Evolutionary conservation across 2,329 filamentous ascomycete genomes (phyloP), one percentile per base, ranked within the genome.

Genomic region (Hypoxylon rubiginosum): DNA sequence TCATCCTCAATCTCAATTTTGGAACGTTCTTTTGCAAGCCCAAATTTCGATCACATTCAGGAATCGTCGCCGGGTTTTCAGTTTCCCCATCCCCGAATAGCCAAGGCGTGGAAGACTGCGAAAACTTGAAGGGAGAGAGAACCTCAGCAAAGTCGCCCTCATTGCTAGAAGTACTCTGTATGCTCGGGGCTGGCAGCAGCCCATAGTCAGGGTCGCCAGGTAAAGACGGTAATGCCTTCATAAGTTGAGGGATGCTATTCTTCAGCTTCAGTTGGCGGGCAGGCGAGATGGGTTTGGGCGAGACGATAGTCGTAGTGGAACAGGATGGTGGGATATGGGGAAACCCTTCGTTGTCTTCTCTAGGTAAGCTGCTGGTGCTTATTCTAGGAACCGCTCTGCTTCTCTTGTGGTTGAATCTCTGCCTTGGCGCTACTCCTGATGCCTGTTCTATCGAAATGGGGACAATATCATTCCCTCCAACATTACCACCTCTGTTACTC

Each of bases 211-310:
- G 50, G 58, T 71, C 75, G 4, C 73, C 73, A 3, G 84, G 84
- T 7, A 86, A 68, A 13, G 82, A 77, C 13, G 85, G 85, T 45
- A 86, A 69, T 21, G 82, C 80, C 71, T 87, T 86, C 83, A 86
- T 86, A 13, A 86, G 74, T 43, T 81, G 80, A 6, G 84, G 82
- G 55, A 84, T 83, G 66, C 82, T 85, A 66, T 82, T 84, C 62
- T 83, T 84, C 41, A 83, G 76, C 55, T 78, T 82, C 17, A 85
- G 76, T 66, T 82, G 78, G 28, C 79, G 78, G 34, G 76, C 77
- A 34, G 83, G 82, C 15, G 83, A 86, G 3, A 85, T 81, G 13
- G 83, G 83, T 49, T 82, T 79, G n/a, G 84, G 84, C 3, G 81
- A 81, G 34, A 84, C 67, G 36, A 84, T 80, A 11, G 77, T 72